A percentile compares a stretch with the other conserved stretches of the same genome.
These are phyloP conservation scores for Schizophyllum amplum DNA, from an alignment of 1,284 basidiomycete species.

Conservation along the genomic window DNA sequence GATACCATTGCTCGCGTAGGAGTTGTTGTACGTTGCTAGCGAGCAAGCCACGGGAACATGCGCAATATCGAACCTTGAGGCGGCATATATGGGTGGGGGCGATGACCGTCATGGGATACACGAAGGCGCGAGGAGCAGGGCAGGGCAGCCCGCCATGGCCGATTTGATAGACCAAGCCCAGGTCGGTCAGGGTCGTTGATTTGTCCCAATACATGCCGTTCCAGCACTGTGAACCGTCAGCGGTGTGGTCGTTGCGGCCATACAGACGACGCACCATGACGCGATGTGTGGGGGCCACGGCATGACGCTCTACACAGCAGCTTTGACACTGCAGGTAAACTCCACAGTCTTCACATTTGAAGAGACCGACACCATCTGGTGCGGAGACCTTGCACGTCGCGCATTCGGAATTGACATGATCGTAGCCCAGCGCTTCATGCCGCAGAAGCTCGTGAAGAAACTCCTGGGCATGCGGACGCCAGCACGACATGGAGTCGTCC, in stretches of 20 bases:
- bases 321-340: slow-evolving; percentile 8
- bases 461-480: neutral
- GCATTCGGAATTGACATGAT: neutral
- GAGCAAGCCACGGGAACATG: slow-evolving; percentile 13
- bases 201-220: neutral
- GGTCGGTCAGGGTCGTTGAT: neutral
- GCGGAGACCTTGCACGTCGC: neutral
- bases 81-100: slow-evolving; percentile 24
- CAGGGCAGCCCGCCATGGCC: slow-evolving; percentile 14
- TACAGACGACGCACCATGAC: slow-evolving; percentile 11
- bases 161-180: slow-evolving; percentile 18
- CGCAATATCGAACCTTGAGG: slow-evolving; percentile 24
- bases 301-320: slow-evolving; percentile 12
- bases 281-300: slow-evolving; percentile 10
- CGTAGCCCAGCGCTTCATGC: slow-evolving; percentile 3
- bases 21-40: slow-evolving; percentile 14
- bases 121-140: neutral
- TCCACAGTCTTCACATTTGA: slow-evolving; percentile 6
- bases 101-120: slow-evolving; percentile 20
- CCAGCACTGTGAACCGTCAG: neutral
- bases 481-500: slow-evolving; percentile 5
- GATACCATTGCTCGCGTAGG: slow-evolving; percentile 20
- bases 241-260: too few species aligned
- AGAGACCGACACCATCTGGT: neutral
- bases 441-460: slow-evolving; percentile 7